Evolutionary conservation across 768 basidiomycete genomes (phyloP).

Genomic region (Auricularia heimuer): DNA sequence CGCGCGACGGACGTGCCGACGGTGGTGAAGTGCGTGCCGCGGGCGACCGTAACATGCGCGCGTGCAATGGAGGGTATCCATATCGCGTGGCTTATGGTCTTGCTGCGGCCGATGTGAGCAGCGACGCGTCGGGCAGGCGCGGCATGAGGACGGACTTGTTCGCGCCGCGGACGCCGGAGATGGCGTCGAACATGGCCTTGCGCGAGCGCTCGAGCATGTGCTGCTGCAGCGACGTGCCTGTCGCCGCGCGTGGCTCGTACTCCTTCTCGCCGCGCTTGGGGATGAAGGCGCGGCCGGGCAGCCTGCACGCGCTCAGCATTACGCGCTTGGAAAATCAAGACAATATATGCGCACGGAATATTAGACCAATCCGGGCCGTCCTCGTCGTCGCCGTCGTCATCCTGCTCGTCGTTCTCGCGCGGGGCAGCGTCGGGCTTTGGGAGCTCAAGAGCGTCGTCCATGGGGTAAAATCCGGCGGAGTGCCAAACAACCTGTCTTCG

Average conservation of each 20-base stretch:
- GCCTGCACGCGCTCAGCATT: conserved; percentile 12
- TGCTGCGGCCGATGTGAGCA: conserved; percentile 32
- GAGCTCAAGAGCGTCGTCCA: conserved; percentile 12
- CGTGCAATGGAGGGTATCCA: conserved; percentile 63
- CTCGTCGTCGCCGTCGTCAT: conserved; percentile 57
- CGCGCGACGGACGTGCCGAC: conserved; percentile 75
- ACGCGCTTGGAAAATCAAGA: not conserved
- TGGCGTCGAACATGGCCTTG: conserved; percentile 77
- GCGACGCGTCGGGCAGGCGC: not conserved
- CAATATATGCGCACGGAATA: conserved; percentile 7
- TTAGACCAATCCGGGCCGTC: conserved; percentile 60
- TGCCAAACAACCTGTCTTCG: not conserved
- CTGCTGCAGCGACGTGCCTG: conserved; percentile 58
- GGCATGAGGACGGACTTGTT: conserved; percentile 46
- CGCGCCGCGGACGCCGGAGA: conserved; percentile 63
- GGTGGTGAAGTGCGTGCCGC: conserved; percentile 73
- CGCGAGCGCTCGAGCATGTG: conserved; percentile 74
- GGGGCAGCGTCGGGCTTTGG: conserved; percentile 15
- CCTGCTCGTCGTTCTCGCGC: conserved; percentile 29
- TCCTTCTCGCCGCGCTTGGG: conserved; percentile 98
- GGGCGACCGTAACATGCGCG: conserved; percentile 57
- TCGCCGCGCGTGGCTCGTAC: conserved; percentile 66
- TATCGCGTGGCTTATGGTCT: conserved; percentile 67
- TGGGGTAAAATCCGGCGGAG: not conserved
- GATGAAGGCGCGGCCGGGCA: conserved; percentile 34